Conservation (phyloP, 192 early-diverging fungal species). For the Borealophlyctis nickersoniae region DNA sequence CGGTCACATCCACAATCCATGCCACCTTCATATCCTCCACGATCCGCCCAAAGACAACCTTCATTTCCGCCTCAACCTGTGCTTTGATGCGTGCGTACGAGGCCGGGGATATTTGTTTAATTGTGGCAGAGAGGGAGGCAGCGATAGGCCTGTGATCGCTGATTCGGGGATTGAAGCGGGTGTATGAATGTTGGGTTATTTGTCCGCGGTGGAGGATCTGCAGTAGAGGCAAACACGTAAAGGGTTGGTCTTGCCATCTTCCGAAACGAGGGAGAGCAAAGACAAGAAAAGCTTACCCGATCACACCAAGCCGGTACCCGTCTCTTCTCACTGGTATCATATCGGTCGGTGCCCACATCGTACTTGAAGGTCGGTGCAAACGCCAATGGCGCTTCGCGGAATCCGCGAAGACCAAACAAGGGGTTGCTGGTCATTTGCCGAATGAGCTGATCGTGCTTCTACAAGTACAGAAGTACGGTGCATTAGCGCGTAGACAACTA, state of each 20-base stretch:
- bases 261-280: not conserved
- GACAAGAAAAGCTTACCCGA: conserved; percentile 52
- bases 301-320: conserved; percentile 96
- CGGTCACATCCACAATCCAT: conserved; percentile 14
- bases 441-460: conserved; percentile 51
- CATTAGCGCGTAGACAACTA: not conserved
- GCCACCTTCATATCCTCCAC: conserved; percentile 13
- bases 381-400: conserved; percentile 74
- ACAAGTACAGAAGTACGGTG: conserved; percentile 5
- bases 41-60: conserved; percentile 1
- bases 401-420: conserved; percentile 66
- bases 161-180: conserved; percentile 63
- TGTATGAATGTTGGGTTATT: conserved; percentile 52
- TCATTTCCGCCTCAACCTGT: conserved; percentile 2
- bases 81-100: conserved; percentile 10
- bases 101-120: conserved; percentile 41
- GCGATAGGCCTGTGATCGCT: conserved; percentile 87
- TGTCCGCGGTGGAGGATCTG: conserved; percentile 41
- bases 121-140: conserved; percentile 59
- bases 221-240: not conserved
- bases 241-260: not conserved
- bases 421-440: conserved; percentile 47
- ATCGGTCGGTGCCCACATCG: conserved; percentile 68
- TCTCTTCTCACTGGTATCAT: conserved; percentile 92
- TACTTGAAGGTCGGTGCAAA: conserved; percentile 99